Conservation (phyloP, 2,329 filamentous ascomycete species). For the Aplosporella prunicola region DNA sequence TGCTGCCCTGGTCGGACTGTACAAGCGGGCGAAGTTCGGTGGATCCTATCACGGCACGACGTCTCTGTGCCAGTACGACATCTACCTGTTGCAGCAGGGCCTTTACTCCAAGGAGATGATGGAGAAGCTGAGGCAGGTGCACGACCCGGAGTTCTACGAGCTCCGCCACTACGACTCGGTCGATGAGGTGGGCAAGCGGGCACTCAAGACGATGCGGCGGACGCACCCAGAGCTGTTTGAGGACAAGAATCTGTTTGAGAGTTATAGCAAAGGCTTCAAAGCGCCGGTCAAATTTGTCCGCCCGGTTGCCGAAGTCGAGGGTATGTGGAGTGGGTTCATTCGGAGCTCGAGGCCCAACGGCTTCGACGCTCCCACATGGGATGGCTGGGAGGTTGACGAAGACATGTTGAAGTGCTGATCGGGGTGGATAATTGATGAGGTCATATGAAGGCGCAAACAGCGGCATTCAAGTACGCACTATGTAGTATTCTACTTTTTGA, state of each 20-base stretch:
- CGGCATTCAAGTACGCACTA: too few species aligned
- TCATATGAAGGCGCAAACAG: too few species aligned
- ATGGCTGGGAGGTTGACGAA: slow-evolving; percentile 34
- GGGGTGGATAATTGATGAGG: too few species aligned
- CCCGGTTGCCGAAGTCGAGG: slow-evolving; percentile 38
- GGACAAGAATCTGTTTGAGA: slow-evolving; percentile 38
- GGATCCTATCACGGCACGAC: slow-evolving; percentile 58
- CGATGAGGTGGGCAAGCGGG: slow-evolving; percentile 53
- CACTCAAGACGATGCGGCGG: slow-evolving; percentile 45
- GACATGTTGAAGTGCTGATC: slow-evolving; percentile 22
- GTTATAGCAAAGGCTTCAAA: slow-evolving; percentile 36
- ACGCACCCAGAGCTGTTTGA: slow-evolving; percentile 48
- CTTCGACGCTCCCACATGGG: slow-evolving; percentile 41
- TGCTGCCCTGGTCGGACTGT: slow-evolving; percentile 55
- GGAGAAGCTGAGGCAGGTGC: slow-evolving; percentile 39
- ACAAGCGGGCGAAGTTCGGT: slow-evolving; percentile 51
- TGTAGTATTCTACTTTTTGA: too few species aligned
- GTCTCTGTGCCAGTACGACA: slow-evolving; percentile 59
- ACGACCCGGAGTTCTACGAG: slow-evolving; percentile 45
- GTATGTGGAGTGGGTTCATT: slow-evolving; percentile 40
- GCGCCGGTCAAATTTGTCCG: slow-evolving; percentile 40
- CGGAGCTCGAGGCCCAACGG: slow-evolving; percentile 45
- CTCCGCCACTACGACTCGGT: slow-evolving; percentile 54
- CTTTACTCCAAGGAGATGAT: slow-evolving; percentile 47
- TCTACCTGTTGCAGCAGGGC: slow-evolving; percentile 54